Evolutionary conservation across 192 early-diverging fungal genomes (phyloP).

Genomic region (Piromyces sp.): DNA sequence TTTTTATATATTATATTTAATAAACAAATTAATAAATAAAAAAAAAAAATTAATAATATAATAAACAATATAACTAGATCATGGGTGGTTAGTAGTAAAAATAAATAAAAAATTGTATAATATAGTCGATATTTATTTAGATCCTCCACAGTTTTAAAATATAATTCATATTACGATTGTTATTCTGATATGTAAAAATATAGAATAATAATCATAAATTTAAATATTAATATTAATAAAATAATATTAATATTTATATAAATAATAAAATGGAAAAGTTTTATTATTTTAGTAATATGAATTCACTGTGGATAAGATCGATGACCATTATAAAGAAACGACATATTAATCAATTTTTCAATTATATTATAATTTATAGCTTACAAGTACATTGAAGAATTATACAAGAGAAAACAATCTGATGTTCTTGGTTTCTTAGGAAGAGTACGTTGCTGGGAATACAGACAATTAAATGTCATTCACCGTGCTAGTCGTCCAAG

Average conservation of each 20-base stretch:
- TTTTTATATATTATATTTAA: no score
- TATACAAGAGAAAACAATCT: conserved; percentile 99
- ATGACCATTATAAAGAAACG: neutral
- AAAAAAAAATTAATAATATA: neutral
- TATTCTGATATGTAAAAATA: neutral
- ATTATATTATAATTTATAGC: conserved; percentile 13
- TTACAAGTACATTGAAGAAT: conserved; percentile 86
- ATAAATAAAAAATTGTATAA: neutral
- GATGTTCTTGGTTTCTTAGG: conserved; percentile 98
- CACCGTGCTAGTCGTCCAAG: conserved; percentile 96
- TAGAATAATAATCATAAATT: neutral
- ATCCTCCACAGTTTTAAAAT: neutral
- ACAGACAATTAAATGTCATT: conserved; percentile 95
- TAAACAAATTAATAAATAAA: no score
- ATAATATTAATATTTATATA: no score
- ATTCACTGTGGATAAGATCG: neutral
- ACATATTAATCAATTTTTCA: neutral
- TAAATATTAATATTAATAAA: neutral
- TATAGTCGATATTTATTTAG: neutral
- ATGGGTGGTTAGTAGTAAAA: neutral
- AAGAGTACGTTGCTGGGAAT: conserved; percentile 95
- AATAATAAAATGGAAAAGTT: neutral
- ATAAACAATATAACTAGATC: neutral
- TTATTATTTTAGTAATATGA: neutral
- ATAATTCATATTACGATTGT: neutral